Conservation (phyloP, 2,329 filamentous ascomycete species). For the Colletotrichum eremochloae region DNA sequence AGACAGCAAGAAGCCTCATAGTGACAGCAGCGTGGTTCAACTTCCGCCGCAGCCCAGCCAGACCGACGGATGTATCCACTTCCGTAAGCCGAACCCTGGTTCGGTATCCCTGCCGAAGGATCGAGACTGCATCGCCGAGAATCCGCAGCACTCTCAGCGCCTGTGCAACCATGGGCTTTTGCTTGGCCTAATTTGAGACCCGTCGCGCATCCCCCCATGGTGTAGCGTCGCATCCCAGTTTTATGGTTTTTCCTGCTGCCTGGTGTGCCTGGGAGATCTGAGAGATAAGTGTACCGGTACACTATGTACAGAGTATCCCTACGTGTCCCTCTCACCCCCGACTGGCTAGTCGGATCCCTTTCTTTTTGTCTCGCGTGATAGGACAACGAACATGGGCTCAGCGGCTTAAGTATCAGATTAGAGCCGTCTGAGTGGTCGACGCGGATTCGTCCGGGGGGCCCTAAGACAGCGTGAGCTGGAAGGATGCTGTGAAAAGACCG, state of each 20-base stretch:
- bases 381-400: conserved; percentile 10
- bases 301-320: too few relatives aligned
- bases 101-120: conserved; percentile 32
- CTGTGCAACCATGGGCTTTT: conserved; percentile 5
- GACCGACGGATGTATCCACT: conserved; percentile 2
- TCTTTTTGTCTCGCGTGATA: background rate
- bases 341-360: background rate
- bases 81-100: background rate
- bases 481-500: conserved; percentile 8
- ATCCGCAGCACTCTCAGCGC: conserved; percentile 9
- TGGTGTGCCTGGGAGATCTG: conserved; percentile 10
- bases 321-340: background rate
- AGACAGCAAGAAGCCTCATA: background rate
- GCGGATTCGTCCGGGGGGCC: background rate
- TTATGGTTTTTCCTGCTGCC: conserved; percentile 7
- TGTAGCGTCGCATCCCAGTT: conserved; percentile 19
- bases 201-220: background rate
- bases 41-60: background rate
- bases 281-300: too few relatives aligned
- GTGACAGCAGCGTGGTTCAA: background rate
- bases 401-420: background rate
- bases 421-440: background rate
- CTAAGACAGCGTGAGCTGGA: conserved; percentile 6
- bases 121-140: conserved; percentile 22
- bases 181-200: conserved; percentile 8